Evolutionary conservation across 345 rosid genomes (phyloP).

Genomic region (Gynandropsis gynandra): DNA sequence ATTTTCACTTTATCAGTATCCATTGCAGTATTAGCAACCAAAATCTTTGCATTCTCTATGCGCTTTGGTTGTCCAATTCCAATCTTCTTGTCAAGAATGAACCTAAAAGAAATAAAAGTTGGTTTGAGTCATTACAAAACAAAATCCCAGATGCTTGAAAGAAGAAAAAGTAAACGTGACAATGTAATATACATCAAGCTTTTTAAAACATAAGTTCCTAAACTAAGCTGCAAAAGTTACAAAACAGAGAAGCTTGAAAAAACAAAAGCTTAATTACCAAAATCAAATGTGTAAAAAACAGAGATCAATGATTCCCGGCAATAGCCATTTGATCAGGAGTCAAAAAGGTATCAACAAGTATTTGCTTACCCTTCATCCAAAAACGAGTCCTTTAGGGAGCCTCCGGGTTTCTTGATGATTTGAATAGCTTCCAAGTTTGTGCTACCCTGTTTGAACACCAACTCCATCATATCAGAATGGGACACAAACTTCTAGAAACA

Average conservation of each 20-base stretch:
- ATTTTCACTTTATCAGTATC: constrained; percentile 98
- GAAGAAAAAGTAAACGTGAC: background rate
- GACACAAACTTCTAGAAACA: background rate
- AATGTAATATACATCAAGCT: background rate
- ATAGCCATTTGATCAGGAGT: background rate
- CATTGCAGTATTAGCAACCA: constrained; percentile 99
- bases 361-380: constrained; percentile 90
- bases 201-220: background rate
- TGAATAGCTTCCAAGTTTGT: constrained; percentile 93
- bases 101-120: constrained; percentile 37
- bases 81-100: constrained; percentile 98
- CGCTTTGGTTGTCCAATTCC: constrained; percentile 97
- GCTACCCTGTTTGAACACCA: constrained; percentile 59
- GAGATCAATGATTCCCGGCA: background rate
- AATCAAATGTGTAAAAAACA: background rate
- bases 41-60: constrained; percentile 86
- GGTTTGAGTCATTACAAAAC: constrained; percentile 4
- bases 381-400: constrained; percentile 87
- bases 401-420: constrained; percentile 96
- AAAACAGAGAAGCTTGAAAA: constrained; percentile 5
- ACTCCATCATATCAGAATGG: constrained; percentile 10
- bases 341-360: constrained; percentile 1
- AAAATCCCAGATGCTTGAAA: background rate
- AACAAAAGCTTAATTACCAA: background rate
- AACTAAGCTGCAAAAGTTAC: background rate